Conservation (phyloP, 257 asterid genomes). For the Nicotiana tabacum region DNA sequence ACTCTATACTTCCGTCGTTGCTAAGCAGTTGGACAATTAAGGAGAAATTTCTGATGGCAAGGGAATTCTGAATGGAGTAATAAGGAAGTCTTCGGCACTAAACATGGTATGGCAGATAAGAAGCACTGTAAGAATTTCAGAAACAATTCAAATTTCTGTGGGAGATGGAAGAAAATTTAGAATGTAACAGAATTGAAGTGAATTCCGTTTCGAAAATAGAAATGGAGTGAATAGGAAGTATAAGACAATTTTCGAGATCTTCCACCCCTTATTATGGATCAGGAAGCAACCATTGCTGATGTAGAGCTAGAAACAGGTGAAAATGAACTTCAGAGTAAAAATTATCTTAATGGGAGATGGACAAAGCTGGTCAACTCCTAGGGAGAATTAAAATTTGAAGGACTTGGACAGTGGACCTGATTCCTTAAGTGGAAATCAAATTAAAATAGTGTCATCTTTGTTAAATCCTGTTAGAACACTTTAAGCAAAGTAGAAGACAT, state of each 20-base stretch:
- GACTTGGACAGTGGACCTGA: background rate
- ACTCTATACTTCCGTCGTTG: no score
- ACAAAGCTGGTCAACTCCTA: no score
- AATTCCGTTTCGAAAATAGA: no score
- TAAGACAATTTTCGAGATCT: background rate
- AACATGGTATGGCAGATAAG: background rate
- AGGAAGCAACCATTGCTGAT: background rate
- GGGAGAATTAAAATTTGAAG: background rate
- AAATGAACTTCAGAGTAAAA: background rate
- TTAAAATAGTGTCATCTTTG: background rate
- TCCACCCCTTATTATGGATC: background rate
- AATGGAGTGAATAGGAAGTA: background rate
- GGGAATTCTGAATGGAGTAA: no score
- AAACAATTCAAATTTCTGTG: background rate
- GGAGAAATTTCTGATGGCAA: no score
- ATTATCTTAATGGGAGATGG: no score
- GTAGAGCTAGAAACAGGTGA: background rate
- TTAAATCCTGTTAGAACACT: background rate
- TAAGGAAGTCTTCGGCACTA: no score
- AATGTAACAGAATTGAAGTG: background rate
- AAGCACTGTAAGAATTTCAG: background rate
- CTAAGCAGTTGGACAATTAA: no score
- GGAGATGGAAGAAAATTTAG: background rate
- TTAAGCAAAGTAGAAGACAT: background rate
- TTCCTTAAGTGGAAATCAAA: background rate